Conservation (phyloP, 1,284 basidiomycete genomes). For the Leccinum fallax region DNA sequence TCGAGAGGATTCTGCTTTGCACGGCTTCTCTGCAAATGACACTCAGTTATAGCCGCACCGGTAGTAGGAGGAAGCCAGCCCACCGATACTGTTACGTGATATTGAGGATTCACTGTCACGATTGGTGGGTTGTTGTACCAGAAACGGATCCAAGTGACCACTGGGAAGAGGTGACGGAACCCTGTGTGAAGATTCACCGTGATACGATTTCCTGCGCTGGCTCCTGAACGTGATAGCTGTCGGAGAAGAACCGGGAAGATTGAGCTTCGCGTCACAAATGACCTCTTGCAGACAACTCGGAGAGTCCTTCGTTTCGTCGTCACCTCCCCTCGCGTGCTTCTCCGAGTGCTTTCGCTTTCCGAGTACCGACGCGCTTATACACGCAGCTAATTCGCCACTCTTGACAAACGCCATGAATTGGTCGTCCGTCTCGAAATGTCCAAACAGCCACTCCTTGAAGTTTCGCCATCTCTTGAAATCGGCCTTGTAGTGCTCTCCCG, state of each 20-base stretch:
- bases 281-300: slow-evolving; percentile 1
- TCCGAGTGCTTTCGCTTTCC: slow-evolving; percentile 35
- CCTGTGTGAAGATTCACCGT: slow-evolving; percentile 13
- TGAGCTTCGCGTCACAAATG: slow-evolving; percentile 1
- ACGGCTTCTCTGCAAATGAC: slow-evolving; percentile 11
- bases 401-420: slow-evolving; percentile 21
- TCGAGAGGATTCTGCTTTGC: slow-evolving; percentile 36
- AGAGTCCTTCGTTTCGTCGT: slow-evolving; percentile 3
- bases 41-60: neutral
- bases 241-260: slow-evolving; percentile 1
- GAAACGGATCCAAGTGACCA: slow-evolving; percentile 14
- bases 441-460: slow-evolving; percentile 47
- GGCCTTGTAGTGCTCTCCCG: slow-evolving; percentile 46
- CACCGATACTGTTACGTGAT: slow-evolving; percentile 11
- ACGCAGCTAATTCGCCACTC: slow-evolving; percentile 9
- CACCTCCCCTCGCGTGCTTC: slow-evolving; percentile 7
- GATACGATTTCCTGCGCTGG: slow-evolving; percentile 24
- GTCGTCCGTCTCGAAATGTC: slow-evolving; percentile 36
- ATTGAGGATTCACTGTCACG: slow-evolving; percentile 1
- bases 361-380: slow-evolving; percentile 20
- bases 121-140: neutral
- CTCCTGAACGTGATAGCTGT: neutral
- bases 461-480: slow-evolving; percentile 53
- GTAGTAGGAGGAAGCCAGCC: slow-evolving; percentile 2
- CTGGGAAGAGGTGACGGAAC: slow-evolving; percentile 9